These are phyloP conservation scores for Mycena olivaceomarginata DNA, from an alignment of 768 basidiomycete species.

Conservation along the genomic window DNA sequence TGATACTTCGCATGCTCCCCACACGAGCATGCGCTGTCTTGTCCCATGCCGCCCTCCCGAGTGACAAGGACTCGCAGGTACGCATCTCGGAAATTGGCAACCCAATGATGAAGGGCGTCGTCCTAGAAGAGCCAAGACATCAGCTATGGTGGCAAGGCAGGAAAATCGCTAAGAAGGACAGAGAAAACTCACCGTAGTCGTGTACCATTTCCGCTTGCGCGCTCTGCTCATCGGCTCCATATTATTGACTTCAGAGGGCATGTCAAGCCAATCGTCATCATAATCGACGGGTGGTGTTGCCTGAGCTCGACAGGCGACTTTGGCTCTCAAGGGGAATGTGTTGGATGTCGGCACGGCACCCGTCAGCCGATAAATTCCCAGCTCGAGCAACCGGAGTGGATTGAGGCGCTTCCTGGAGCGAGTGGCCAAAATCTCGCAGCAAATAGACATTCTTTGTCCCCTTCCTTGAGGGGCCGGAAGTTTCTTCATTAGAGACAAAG, in stretches of 20 bases:
- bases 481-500: too few species aligned
- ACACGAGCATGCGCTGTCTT: background rate
- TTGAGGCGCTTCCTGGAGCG: too few species aligned
- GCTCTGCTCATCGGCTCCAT: too few species aligned
- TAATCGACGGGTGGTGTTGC: background rate
- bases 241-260: background rate
- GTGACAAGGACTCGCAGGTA: background rate
- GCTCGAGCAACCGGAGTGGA: background rate
- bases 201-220: background rate
- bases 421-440: background rate
- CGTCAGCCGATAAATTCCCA: background rate
- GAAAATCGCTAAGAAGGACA: background rate
- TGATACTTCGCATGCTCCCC: background rate
- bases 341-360: background rate
- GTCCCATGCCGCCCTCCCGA: background rate
- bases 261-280: background rate
- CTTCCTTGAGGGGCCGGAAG: background rate
- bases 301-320: background rate
- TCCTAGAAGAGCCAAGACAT: background rate
- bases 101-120: background rate
- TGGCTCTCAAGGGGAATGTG: background rate
- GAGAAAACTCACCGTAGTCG: background rate
- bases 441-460: background rate
- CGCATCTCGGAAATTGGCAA: background rate
- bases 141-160: background rate